phyloP scores from a whole-genome alignment of 2,329 filamentous ascomycete species.

The Phyllosticta paracitricarpa region DNA sequence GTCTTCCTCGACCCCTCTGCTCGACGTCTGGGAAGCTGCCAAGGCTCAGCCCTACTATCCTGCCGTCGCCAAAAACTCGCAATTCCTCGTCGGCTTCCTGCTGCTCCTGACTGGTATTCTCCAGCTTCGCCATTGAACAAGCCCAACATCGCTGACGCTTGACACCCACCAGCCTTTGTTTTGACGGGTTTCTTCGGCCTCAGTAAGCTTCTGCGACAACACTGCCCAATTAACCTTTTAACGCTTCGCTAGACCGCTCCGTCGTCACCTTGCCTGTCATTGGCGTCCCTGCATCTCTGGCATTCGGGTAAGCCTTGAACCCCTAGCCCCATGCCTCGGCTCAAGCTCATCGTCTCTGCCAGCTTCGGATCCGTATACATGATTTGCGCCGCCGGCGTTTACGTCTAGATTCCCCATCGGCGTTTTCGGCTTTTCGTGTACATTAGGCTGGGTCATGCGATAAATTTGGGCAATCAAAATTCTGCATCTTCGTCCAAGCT shows the following conservation, averaged over 20 bases:
- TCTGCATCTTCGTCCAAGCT: not conserved
- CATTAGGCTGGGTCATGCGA: slow-evolving; percentile 25
- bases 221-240: not conserved
- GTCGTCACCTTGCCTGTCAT: slow-evolving; percentile 65
- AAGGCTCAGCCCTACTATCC: slow-evolving; percentile 77
- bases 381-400: slow-evolving; percentile 97
- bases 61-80: slow-evolving; percentile 66
- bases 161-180: slow-evolving; percentile 42
- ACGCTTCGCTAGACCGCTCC: slow-evolving; percentile 57
- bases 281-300: slow-evolving; percentile 76
- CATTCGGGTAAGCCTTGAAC: slow-evolving; percentile 58
- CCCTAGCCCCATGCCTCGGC: not conserved
- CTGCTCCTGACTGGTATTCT: slow-evolving; percentile 57
- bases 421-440: slow-evolving; percentile 25
- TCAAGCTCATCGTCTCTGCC: slow-evolving; percentile 13
- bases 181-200: slow-evolving; percentile 74
- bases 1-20: slow-evolving; percentile 41
- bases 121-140: not conserved
- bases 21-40: slow-evolving; percentile 89
- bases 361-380: slow-evolving; percentile 95
- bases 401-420: slow-evolving; percentile 55
- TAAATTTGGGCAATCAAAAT: slow-evolving; percentile 18
- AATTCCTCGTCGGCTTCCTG: slow-evolving; percentile 71
- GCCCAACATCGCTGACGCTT: slow-evolving; percentile 16
- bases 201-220: slow-evolving; percentile 46